Percentiles rank a stretch among this genome's conserved stretches.
phyloP scores from a whole-genome alignment of 2,329 filamentous ascomycete genomes.

The Arachnomyces sp. region DNA sequence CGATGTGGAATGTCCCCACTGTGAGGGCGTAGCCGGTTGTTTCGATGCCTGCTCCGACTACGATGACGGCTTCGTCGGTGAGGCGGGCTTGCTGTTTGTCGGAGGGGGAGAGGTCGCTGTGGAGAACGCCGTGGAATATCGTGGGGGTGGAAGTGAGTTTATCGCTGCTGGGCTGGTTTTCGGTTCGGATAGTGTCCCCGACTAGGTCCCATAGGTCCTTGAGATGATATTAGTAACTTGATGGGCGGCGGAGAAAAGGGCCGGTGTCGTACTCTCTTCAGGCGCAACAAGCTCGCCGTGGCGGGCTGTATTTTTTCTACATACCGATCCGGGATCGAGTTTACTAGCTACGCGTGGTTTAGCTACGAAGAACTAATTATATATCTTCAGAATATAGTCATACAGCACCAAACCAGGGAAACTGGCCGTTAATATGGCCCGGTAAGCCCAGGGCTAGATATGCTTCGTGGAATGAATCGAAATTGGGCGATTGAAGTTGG shows the following conservation, averaged over 20 bases:
- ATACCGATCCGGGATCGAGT: constrained; percentile 8
- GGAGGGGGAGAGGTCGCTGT: constrained; percentile 12
- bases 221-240: constrained; percentile 2
- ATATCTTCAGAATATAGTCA: not conserved
- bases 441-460: constrained; percentile 15
- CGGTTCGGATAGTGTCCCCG: constrained; percentile 10
- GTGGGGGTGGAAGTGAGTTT: constrained; percentile 12
- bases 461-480: constrained; percentile 18
- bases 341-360: constrained; percentile 4
- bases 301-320: constrained; percentile 9
- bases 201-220: constrained; percentile 16
- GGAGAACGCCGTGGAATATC: constrained; percentile 19
- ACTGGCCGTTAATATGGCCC: constrained; percentile 15
- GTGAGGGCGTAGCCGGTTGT: constrained; percentile 19
- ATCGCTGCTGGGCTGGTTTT: constrained; percentile 7
- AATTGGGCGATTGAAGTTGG: constrained; percentile 15
- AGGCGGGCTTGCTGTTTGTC: constrained; percentile 18
- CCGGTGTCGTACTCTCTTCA: constrained; percentile 8
- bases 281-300: constrained; percentile 7
- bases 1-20: constrained; percentile 21
- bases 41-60: constrained; percentile 22
- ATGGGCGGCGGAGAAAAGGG: too few species aligned
- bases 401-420: constrained; percentile 15
- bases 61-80: constrained; percentile 17
- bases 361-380: not conserved